Evolutionary conservation across 2,329 filamentous ascomycete species (phyloP).

Genomic region (Thelonectria olida): DNA sequence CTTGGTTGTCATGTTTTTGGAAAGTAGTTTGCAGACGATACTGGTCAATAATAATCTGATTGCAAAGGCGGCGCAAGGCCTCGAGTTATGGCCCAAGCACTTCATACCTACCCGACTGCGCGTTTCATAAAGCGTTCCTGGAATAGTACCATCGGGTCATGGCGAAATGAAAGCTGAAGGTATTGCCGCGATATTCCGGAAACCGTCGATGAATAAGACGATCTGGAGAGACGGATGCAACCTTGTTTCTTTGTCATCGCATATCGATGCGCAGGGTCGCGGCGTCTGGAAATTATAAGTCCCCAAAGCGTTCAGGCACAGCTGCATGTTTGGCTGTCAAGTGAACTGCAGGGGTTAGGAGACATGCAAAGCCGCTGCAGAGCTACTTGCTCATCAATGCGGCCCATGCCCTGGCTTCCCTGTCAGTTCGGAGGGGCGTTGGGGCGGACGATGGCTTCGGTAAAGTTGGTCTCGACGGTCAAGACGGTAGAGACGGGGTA

Average conservation of each 20-base stretch:
- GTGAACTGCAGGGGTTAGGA: constrained; percentile 3
- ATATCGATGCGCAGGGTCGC: background rate
- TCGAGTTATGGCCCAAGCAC: background rate
- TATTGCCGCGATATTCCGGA: background rate
- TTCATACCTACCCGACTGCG: background rate
- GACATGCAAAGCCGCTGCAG: background rate
- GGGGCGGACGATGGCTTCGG: background rate
- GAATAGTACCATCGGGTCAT: background rate
- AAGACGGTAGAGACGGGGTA: constrained; percentile 1
- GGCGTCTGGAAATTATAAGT: background rate
- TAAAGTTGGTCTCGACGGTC: background rate
- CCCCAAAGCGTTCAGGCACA: background rate
- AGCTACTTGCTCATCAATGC: background rate
- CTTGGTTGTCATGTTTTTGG: background rate
- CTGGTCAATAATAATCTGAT: background rate
- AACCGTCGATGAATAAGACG: background rate
- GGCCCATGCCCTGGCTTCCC: background rate
- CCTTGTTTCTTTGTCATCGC: background rate
- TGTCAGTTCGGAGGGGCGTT: background rate
- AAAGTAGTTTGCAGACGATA: too few relatives aligned
- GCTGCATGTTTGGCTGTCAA: background rate
- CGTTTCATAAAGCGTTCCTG: background rate
- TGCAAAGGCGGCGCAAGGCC: background rate
- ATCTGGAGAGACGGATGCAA: background rate
- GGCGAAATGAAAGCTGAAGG: background rate